phyloP scores from a whole-genome alignment of 768 basidiomycete species.

The Termitomyces heimii region DNA sequence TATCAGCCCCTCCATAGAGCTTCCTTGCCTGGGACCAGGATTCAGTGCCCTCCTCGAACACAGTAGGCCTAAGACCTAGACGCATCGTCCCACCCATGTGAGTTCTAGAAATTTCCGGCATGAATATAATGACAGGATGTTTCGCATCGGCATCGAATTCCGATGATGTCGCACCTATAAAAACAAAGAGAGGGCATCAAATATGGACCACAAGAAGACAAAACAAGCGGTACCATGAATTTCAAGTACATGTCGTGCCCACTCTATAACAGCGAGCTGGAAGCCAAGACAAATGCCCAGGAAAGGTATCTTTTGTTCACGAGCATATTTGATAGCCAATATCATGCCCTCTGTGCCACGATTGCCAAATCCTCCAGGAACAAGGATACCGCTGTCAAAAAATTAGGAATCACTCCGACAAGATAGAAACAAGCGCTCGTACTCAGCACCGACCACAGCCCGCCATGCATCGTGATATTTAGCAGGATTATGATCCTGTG shows the following conservation, averaged over 20 bases:
- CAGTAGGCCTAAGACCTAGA: constrained; percentile 92
- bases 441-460: constrained; percentile 86
- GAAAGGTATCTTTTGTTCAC: constrained; percentile 93
- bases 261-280: constrained; percentile 95
- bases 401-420: constrained; percentile 3
- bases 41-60: constrained; percentile 71
- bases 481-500: constrained; percentile 73
- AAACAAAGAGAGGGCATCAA: not conserved
- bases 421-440: constrained; percentile 19
- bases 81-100: constrained; percentile 99
- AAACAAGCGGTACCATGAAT: constrained; percentile 42
- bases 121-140: constrained; percentile 87
- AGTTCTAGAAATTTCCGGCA: constrained; percentile 98
- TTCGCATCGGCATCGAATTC: constrained; percentile 64
- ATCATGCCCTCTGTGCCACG: constrained; percentile 98
- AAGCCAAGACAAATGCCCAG: constrained; percentile 96
- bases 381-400: constrained; percentile 77
- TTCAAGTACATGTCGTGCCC: constrained; percentile 80
- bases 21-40: constrained; percentile 66
- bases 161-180: constrained; percentile 72
- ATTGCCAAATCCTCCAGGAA: constrained; percentile 92
- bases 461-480: constrained; percentile 96
- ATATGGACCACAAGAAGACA: not conserved
- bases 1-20: constrained; percentile 76
- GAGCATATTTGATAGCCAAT: constrained; percentile 94